Percentiles rank a stretch among this genome's conserved stretches.
These are phyloP conservation scores for Backusella australiensis DNA, from an alignment of 192 early-diverging fungal species.

Conservation along the genomic window DNA sequence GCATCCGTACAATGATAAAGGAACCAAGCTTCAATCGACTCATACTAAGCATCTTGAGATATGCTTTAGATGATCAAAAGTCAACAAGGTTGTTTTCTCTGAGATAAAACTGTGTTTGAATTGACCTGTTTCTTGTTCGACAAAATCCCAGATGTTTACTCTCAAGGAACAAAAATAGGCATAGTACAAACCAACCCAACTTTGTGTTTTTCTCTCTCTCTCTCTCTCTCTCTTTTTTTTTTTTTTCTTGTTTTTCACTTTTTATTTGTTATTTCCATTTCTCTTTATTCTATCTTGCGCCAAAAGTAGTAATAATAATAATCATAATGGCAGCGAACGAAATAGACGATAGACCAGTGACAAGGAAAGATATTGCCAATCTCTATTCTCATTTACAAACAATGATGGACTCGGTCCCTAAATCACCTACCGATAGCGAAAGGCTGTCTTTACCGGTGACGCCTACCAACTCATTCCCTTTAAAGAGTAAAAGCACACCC, in stretches of 20 bases:
- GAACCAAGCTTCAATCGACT: background rate
- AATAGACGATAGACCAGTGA: conserved; percentile 21
- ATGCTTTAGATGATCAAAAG: background rate
- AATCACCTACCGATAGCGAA: background rate
- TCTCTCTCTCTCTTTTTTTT: too few relatives aligned
- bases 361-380: conserved; percentile 51
- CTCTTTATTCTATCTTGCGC: background rate
- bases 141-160: background rate
- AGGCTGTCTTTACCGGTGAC: conserved; percentile 13
- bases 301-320: background rate
- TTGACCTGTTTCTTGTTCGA: background rate
- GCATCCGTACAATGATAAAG: too few relatives aligned
- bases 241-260: background rate
- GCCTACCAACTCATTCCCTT: conserved; percentile 7
- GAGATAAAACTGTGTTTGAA: background rate
- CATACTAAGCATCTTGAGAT: background rate
- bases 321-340: background rate
- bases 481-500: background rate
- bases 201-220: background rate
- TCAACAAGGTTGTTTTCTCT: background rate
- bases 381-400: conserved; percentile 54
- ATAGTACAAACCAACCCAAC: background rate
- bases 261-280: background rate
- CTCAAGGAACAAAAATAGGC: background rate
- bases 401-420: conserved; percentile 44